Conservation (phyloP, 768 basidiomycete genomes). For the Boletus coccyginus region DNA sequence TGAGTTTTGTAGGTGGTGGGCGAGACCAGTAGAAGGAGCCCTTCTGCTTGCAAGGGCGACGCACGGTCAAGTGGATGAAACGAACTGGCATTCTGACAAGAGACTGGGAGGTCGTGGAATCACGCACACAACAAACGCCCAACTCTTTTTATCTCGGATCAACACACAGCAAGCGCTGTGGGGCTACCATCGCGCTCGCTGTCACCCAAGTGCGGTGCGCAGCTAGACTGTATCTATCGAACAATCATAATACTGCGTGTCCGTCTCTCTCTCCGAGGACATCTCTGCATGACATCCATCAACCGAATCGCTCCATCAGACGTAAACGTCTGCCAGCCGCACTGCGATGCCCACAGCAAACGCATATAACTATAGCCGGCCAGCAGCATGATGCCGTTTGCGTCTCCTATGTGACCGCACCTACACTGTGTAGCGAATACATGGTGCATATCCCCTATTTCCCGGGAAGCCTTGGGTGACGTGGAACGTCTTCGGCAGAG, state of each 20-base stretch:
- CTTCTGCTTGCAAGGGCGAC: too few relatives aligned
- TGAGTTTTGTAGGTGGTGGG: too few relatives aligned
- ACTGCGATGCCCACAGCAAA: background rate
- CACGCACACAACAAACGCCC: too few relatives aligned
- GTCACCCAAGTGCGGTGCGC: background rate
- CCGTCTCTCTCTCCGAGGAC: constrained; percentile 1
- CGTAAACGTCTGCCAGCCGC: constrained; percentile 5
- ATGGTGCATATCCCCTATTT: background rate
- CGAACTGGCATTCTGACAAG: background rate
- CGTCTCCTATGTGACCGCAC: constrained; percentile 8
- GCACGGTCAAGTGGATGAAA: background rate
- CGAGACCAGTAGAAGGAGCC: too few relatives aligned
- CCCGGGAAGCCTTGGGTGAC: background rate
- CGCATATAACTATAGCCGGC: background rate
- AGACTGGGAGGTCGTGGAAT: too few relatives aligned
- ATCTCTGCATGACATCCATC: background rate
- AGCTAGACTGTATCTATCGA: background rate
- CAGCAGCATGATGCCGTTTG: background rate
- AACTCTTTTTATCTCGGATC: background rate
- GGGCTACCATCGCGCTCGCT: background rate
- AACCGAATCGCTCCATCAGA: constrained; percentile 3
- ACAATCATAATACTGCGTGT: background rate
- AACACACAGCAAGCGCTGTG: background rate
- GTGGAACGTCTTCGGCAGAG: constrained; percentile 1
- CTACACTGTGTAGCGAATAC: background rate